A percentile compares a stretch with the other conserved stretches of the same genome.
These are phyloP conservation scores for Hymenoscyphus albidus DNA, from an alignment of 2,329 filamentous ascomycete genomes.

Conservation along the genomic window DNA sequence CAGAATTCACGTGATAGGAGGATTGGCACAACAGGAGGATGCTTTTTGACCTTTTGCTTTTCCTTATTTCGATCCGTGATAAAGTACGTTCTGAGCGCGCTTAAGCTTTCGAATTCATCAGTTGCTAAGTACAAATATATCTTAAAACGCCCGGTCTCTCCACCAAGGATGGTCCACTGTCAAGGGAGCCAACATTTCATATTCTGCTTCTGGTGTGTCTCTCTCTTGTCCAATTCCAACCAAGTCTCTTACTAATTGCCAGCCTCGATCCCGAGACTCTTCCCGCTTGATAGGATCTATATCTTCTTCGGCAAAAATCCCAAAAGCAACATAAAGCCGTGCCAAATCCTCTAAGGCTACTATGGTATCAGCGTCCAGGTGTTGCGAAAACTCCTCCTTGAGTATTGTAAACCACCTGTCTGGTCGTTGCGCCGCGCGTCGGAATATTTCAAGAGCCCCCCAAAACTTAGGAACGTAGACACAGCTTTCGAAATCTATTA, in stretches of 20 bases:
- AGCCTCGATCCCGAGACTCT: not conserved
- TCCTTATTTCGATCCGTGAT: too few species aligned
- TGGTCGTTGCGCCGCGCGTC: slow-evolving; percentile 4
- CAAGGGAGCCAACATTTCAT: not conserved
- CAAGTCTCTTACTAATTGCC: not conserved
- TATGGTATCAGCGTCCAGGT: slow-evolving; percentile 5
- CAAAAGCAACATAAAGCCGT: too few species aligned
- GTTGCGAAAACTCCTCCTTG: slow-evolving; percentile 3
- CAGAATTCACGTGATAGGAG: too few species aligned
- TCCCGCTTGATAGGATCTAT: not conserved
- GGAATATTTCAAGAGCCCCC: slow-evolving; percentile 4
- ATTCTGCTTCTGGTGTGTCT: not conserved
- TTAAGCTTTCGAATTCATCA: too few species aligned
- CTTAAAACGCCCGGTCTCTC: not conserved
- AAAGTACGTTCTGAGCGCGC: too few species aligned
- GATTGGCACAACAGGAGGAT: too few species aligned
- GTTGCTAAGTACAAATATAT: not conserved
- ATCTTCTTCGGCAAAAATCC: not conserved
- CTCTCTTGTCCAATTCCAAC: not conserved
- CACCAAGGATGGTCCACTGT: not conserved
- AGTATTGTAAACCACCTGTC: not conserved
- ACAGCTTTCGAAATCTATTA: slow-evolving; percentile 3
- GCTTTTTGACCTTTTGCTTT: too few species aligned
- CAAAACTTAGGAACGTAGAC: slow-evolving; percentile 6
- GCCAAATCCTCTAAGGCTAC: not conserved